Percentiles rank a stretch among this genome's conserved stretches.
phyloP scores from a whole-genome alignment of 371 early-diverging fungal genomes.

The Actinomortierella ambigua region DNA sequence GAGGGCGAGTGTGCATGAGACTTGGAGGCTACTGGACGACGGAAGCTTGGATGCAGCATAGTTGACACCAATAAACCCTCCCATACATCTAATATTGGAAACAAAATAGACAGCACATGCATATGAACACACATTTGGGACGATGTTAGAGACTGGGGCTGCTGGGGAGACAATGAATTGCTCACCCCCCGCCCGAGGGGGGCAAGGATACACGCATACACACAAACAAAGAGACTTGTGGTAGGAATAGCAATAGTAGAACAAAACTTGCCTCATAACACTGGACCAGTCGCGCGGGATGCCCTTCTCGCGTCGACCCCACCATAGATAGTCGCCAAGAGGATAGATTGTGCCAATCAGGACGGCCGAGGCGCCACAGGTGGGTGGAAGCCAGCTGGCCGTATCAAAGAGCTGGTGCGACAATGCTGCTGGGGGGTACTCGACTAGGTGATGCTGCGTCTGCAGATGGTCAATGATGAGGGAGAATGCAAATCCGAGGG shows the following conservation, averaged over 20 bases:
- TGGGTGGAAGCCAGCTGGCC: constrained; percentile 59
- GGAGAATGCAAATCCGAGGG: constrained; percentile 58
- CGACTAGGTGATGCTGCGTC: constrained; percentile 53
- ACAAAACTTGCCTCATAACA: constrained; percentile 50
- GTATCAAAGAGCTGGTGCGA: constrained; percentile 47
- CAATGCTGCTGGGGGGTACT: constrained; percentile 43
- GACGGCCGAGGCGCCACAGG: constrained; percentile 54
- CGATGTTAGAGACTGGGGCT: no score
- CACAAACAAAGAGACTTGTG: no score
- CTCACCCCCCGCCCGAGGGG: background rate
- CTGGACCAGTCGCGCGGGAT: constrained; percentile 53
- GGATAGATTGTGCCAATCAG: constrained; percentile 60
- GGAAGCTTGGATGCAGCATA: constrained; percentile 62
- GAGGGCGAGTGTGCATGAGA: constrained; percentile 56
- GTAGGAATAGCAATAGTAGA: constrained; percentile 2
- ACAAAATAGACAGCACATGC: background rate
- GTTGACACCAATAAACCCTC: constrained; percentile 62
- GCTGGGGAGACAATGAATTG: no score
- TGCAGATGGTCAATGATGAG: constrained; percentile 60
- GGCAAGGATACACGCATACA: background rate
- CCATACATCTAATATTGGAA: constrained; percentile 49
- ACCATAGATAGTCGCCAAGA: constrained; percentile 47
- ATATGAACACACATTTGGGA: background rate
- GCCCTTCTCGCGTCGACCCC: constrained; percentile 35
- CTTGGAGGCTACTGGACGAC: constrained; percentile 56